phyloP scores from a whole-genome alignment of 352 stramenopile species.

The Thalassiosira pacifica region DNA sequence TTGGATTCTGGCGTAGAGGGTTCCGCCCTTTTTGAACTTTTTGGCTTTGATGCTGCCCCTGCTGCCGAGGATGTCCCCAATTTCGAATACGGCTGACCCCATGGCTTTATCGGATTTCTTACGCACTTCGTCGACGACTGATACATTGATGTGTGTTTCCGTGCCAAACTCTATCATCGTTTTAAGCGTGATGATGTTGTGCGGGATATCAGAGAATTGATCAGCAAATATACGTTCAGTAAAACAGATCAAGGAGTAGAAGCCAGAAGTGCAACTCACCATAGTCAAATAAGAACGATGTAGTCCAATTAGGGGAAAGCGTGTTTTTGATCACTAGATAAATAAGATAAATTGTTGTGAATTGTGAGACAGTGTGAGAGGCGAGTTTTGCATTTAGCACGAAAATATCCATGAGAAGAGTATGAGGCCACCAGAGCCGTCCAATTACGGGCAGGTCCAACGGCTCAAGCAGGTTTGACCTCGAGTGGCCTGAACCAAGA shows the following conservation, averaged over 20 bases:
- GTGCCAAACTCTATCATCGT: slow-evolving; percentile 61
- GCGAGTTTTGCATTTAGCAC: no score
- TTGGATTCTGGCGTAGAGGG: slow-evolving; percentile 65
- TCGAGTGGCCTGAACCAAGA: no score
- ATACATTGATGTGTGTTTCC: slow-evolving; percentile 72
- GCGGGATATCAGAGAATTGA: not conserved
- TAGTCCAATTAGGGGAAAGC: slow-evolving; percentile 74
- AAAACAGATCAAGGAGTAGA: no score
- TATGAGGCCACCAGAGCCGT: no score
- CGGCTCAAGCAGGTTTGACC: no score
- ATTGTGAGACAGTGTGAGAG: not conserved
- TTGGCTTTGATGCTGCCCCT: slow-evolving; percentile 77
- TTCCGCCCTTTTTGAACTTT: slow-evolving; percentile 73
- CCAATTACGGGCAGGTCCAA: no score
- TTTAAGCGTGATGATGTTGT: not conserved
- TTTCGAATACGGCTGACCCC: slow-evolving; percentile 77
- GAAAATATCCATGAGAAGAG: no score
- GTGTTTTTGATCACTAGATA: slow-evolving; percentile 74
- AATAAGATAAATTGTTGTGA: slow-evolving; percentile 9
- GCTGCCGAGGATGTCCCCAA: slow-evolving; percentile 77
- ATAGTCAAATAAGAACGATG: slow-evolving; percentile 71
- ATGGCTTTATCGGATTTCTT: slow-evolving; percentile 70
- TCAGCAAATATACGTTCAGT: not conserved
- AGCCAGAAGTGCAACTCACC: not conserved
- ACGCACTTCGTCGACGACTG: slow-evolving; percentile 74